These are phyloP conservation scores for Begonia loranthoides DNA, from an alignment of 306 rosid species.

Conservation along the genomic window DNA sequence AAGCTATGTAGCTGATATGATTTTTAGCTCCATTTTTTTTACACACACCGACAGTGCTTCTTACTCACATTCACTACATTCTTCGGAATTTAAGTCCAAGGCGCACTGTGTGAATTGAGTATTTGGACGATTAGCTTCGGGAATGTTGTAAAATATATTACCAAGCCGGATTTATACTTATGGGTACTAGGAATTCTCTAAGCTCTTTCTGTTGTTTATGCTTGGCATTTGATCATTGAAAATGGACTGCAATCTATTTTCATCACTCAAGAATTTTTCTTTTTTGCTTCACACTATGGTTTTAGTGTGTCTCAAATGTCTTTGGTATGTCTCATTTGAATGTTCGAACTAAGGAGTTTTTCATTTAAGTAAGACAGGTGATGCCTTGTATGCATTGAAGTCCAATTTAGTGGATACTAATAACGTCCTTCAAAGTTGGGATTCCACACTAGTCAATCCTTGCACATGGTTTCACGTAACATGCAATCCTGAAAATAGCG, in stretches of 20 bases:
- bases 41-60: not conserved
- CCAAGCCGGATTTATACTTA: not conserved
- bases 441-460: constrained; percentile 84
- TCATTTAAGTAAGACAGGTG: constrained; percentile 36
- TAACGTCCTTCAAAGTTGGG: constrained; percentile 87
- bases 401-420: constrained; percentile 68
- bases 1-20: not conserved
- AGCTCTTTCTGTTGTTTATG: no score
- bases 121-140: not conserved
- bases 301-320: not conserved
- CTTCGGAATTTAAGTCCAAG: not conserved
- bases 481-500: constrained; percentile 64
- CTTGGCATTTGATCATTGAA: not conserved
- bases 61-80: not conserved
- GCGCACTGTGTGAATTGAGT: not conserved
- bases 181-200: no score
- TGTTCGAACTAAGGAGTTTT: not conserved
- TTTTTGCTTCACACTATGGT: not conserved
- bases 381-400: constrained; percentile 80
- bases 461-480: constrained; percentile 96
- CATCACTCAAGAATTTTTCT: not conserved
- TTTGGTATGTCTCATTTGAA: not conserved
- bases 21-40: no score
- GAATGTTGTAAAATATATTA: not conserved
- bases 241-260: not conserved